phyloP scores from a whole-genome alignment of 345 rosid genomes.

The Boechera divaricarpa region DNA sequence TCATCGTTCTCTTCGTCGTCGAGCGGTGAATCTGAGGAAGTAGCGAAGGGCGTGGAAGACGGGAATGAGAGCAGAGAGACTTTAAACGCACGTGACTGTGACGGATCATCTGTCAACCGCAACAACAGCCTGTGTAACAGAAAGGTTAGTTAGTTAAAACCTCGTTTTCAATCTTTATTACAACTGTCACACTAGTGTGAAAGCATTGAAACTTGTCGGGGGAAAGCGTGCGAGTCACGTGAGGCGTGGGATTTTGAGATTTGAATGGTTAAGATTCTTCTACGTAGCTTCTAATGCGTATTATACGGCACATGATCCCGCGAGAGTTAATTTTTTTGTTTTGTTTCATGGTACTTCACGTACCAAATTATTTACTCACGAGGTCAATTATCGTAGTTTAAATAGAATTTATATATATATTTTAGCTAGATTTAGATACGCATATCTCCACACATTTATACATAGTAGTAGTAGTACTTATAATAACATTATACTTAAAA shows the following conservation, averaged over 20 bases:
- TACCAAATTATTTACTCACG: slow-evolving; percentile 17
- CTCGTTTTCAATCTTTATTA: slow-evolving; percentile 17
- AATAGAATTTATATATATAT: not conserved
- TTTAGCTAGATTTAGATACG: slow-evolving; percentile 27
- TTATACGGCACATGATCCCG: slow-evolving; percentile 57
- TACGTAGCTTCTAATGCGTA: slow-evolving; percentile 44
- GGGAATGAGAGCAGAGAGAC: slow-evolving; percentile 42
- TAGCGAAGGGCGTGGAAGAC: slow-evolving; percentile 41
- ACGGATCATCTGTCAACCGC: slow-evolving; percentile 49
- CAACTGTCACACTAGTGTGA: slow-evolving; percentile 29
- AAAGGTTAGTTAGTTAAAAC: slow-evolving; percentile 51
- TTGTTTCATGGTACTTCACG: slow-evolving; percentile 24
- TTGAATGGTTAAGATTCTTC: slow-evolving; percentile 44
- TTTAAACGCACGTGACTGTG: slow-evolving; percentile 54
- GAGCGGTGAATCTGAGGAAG: slow-evolving; percentile 52
- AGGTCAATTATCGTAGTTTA: slow-evolving; percentile 11
- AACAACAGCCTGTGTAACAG: slow-evolving; percentile 43
- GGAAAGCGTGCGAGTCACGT: slow-evolving; percentile 46
- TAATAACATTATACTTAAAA: not conserved
- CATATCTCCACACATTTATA: slow-evolving; percentile 31
- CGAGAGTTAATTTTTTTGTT: slow-evolving; percentile 2
- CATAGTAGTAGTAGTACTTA: not conserved
- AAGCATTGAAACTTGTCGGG: slow-evolving; percentile 44
- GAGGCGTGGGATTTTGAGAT: slow-evolving; percentile 41
- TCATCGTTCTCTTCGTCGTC: slow-evolving; percentile 37